Percentiles rank a stretch among this genome's conserved stretches.
phyloP scores from a whole-genome alignment of 495 filamentous ascomycete species.

The Clohesyomyces aquaticus region DNA sequence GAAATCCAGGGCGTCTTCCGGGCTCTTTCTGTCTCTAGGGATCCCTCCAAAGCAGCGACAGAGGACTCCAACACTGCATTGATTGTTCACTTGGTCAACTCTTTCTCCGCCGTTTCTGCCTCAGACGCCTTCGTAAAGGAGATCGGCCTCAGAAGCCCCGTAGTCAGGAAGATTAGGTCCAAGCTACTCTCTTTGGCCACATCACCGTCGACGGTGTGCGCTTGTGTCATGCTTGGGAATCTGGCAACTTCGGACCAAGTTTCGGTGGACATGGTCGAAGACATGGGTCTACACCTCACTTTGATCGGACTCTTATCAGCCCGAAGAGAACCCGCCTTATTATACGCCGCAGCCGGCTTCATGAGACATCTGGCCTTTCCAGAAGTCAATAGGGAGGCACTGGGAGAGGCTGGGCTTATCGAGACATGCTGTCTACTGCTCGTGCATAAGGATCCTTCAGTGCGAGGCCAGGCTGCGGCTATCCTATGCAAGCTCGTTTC shows the following conservation, averaged over 20 bases:
- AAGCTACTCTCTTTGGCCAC: constrained; percentile 18
- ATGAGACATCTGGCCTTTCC: constrained; percentile 37
- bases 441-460: constrained; percentile 23
- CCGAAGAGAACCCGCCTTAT: constrained; percentile 19
- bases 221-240: constrained; percentile 38
- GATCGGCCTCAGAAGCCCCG: constrained; percentile 8
- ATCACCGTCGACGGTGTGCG: constrained; percentile 30
- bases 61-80: constrained; percentile 25
- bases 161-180: constrained; percentile 24
- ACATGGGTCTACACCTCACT: constrained; percentile 17
- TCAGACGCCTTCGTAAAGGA: constrained; percentile 32
- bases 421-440: constrained; percentile 28
- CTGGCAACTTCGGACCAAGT: constrained; percentile 34
- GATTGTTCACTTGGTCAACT: constrained; percentile 26
- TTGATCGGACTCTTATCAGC: constrained; percentile 25
- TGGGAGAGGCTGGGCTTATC: constrained; percentile 31
- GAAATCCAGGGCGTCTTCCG: constrained; percentile 19
- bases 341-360: constrained; percentile 35
- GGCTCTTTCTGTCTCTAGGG: constrained; percentile 7
- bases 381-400: constrained; percentile 17
- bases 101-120: constrained; percentile 31
- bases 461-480: constrained; percentile 37
- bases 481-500: constrained; percentile 33
- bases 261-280: constrained; percentile 31
- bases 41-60: constrained; percentile 10